A percentile compares a stretch with the other conserved stretches of the same genome.
Evolutionary conservation across 2,329 filamentous ascomycete species (phyloP).

Genomic region (Pseudonectria buxi): DNA sequence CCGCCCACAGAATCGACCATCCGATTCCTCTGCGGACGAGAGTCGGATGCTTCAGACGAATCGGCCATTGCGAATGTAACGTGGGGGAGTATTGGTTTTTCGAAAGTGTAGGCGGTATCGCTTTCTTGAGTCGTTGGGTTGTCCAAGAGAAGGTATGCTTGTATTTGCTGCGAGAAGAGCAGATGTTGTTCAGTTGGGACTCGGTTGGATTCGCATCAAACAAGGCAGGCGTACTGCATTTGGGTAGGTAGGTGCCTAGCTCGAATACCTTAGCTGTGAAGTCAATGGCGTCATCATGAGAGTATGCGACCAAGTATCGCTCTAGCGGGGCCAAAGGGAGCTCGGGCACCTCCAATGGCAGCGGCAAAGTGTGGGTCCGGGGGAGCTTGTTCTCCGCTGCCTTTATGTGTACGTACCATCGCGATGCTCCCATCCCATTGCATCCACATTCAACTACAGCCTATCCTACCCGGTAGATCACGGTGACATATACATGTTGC

Average conservation of each 20-base stretch:
- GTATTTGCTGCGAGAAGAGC: neutral
- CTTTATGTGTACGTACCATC: no score
- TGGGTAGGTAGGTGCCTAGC: neutral
- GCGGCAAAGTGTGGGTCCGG: no score
- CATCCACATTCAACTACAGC: no score
- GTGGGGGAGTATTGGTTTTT: conserved; percentile 3
- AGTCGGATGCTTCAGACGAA: conserved; percentile 15
- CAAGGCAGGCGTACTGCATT: conserved; percentile 1
- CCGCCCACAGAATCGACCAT: conserved; percentile 34
- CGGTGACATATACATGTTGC: no score
- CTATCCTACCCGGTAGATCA: no score
- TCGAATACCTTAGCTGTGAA: neutral
- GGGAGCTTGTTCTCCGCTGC: no score
- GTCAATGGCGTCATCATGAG: conserved; percentile 10
- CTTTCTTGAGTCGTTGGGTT: neutral
- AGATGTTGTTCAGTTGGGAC: neutral
- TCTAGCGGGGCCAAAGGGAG: no score
- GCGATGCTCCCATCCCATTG: no score
- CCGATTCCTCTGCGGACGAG: conserved; percentile 21
- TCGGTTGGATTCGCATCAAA: neutral
- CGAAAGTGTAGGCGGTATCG: conserved; percentile 1
- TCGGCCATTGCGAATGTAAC: conserved; percentile 17
- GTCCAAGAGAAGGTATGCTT: neutral
- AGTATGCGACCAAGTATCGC: no score
- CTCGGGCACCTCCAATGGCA: no score